Evolutionary conservation across 106 monocot genomes (phyloP).

Genomic region (Dactylorhiza incarnata): DNA sequence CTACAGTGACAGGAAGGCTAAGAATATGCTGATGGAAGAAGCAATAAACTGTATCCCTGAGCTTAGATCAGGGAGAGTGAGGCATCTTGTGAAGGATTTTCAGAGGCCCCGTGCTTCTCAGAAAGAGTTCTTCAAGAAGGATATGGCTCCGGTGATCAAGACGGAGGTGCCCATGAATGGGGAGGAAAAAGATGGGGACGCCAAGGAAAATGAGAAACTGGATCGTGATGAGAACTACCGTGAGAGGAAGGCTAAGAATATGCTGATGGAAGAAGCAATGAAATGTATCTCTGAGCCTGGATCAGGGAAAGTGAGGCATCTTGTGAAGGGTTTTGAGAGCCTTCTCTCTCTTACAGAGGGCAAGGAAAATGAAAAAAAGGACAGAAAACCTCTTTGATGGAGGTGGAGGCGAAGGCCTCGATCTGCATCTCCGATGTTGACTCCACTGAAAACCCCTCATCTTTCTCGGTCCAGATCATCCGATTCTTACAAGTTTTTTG

Average conservation of each 20-base stretch:
- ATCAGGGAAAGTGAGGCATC: slow-evolving; percentile 67
- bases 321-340: slow-evolving; percentile 86
- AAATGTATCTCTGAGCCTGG: slow-evolving; percentile 50
- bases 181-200: too few species aligned
- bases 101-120: too few species aligned
- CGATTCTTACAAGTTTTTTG: slow-evolving; percentile 1
- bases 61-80: slow-evolving; percentile 54
- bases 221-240: too few species aligned
- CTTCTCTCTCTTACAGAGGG: slow-evolving; percentile 40
- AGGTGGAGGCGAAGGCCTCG: too few species aligned
- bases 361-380: slow-evolving; percentile 15
- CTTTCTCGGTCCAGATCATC: slow-evolving; percentile 4
- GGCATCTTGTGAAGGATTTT: too few species aligned
- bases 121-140: too few species aligned
- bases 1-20: too few species aligned
- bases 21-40: slow-evolving; percentile 9
- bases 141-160: too few species aligned
- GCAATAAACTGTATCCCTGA: slow-evolving; percentile 40
- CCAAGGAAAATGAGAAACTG: too few species aligned
- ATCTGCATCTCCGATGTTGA: not conserved
- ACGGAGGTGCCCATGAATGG: too few species aligned
- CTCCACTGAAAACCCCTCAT: slow-evolving; percentile 8
- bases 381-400: slow-evolving; percentile 14
- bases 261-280: slow-evolving; percentile 63
- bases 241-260: too few species aligned